A percentile compares a stretch with the other conserved stretches of the same genome.
phyloP scores from a whole-genome alignment of 208 protist species.

The Acanthamoeba rhysodes region DNA sequence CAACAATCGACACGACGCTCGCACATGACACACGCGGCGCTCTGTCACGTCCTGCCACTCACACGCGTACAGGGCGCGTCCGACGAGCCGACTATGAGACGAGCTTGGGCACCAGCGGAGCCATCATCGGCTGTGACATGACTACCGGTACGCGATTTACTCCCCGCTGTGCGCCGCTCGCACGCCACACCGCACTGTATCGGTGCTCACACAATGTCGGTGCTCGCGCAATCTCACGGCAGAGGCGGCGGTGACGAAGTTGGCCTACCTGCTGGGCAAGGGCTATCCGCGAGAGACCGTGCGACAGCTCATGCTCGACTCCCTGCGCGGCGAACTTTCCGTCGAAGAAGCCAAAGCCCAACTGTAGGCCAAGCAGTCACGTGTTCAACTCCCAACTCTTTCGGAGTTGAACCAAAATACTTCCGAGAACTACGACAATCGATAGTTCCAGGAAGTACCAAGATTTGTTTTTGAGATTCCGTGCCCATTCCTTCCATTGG shows the following conservation, averaged over 20 bases:
- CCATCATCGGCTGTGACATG: constrained; percentile 40
- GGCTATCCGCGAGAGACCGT: constrained; percentile 9
- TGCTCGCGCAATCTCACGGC: background rate
- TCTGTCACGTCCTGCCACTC: too few species aligned
- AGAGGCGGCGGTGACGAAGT: constrained; percentile 31
- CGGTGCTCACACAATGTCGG: background rate
- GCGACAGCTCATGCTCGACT: background rate
- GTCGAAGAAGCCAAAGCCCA: background rate
- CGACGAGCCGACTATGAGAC: background rate
- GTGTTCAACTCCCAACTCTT: too few species aligned
- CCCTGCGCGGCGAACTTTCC: background rate
- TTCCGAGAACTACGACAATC: too few species aligned
- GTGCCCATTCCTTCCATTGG: too few species aligned
- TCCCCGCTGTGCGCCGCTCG: too few species aligned
- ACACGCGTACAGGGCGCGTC: background rate
- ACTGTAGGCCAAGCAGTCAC: too few species aligned
- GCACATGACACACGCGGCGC: too few species aligned
- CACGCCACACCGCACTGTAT: too few species aligned
- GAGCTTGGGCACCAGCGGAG: background rate
- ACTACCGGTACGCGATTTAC: background rate
- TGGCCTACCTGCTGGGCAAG: constrained; percentile 32
- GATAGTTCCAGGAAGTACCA: too few species aligned
- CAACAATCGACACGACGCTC: too few species aligned
- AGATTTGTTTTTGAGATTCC: too few species aligned
- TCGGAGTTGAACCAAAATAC: too few species aligned